Conservation (phyloP, 495 filamentous ascomycete species). For the Penicillium taxi region DNA sequence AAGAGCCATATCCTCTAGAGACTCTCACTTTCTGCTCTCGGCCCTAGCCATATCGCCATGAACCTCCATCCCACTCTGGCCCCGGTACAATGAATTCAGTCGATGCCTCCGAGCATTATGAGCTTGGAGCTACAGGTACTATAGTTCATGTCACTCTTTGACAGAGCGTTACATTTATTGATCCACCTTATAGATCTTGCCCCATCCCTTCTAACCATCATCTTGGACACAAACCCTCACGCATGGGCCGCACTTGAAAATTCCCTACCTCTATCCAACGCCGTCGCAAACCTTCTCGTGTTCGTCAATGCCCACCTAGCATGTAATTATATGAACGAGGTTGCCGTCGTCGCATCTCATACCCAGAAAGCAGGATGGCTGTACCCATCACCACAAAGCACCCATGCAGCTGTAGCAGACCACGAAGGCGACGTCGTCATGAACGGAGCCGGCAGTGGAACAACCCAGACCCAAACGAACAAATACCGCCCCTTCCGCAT, state of each 20-base stretch:
- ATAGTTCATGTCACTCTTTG: too few relatives aligned
- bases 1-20: too few relatives aligned
- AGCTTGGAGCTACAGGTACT: slow-evolving; percentile 37
- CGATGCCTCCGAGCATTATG: slow-evolving; percentile 82
- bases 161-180: too few relatives aligned
- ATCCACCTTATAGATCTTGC: slow-evolving; percentile 47
- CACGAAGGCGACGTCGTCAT: slow-evolving; percentile 34
- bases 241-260: slow-evolving; percentile 77
- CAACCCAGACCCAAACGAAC: slow-evolving; percentile 51
- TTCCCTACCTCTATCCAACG: slow-evolving; percentile 73
- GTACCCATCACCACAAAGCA: slow-evolving; percentile 50
- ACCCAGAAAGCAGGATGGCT: slow-evolving; percentile 77
- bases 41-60: slow-evolving; percentile 8
- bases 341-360: slow-evolving; percentile 88
- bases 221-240: slow-evolving; percentile 93
- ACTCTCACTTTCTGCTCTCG: slow-evolving; percentile 2
- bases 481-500: slow-evolving; percentile 89
- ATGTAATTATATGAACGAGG: slow-evolving; percentile 83
- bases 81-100: slow-evolving; percentile 66
- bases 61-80: slow-evolving; percentile 5
- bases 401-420: slow-evolving; percentile 15
- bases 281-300: slow-evolving; percentile 83
- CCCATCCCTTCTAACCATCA: slow-evolving; percentile 80
- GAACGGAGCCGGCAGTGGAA: slow-evolving; percentile 16
- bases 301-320: slow-evolving; percentile 95